Conservation (phyloP, 345 rosid genomes). For the Citrus unshiu region DNA sequence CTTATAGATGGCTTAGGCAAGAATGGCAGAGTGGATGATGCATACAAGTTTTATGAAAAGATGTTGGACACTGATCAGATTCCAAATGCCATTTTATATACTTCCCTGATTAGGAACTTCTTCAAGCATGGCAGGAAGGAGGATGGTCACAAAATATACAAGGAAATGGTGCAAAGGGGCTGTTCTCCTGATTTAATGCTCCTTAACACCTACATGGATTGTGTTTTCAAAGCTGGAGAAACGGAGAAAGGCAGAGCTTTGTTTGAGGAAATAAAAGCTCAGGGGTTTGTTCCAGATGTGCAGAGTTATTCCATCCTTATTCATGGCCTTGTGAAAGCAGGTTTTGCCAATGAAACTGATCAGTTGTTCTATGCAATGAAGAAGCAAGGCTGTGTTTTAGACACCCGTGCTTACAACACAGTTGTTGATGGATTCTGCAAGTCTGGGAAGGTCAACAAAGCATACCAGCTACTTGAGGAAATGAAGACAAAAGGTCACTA, state of each 20-base stretch:
- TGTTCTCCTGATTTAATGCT: constrained; percentile 76
- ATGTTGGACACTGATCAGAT: constrained; percentile 64
- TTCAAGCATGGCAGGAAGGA: constrained; percentile 76
- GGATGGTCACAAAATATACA: constrained; percentile 94
- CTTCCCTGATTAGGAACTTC: constrained; percentile 81
- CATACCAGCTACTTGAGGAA: constrained; percentile 91
- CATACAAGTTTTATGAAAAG: constrained; percentile 77
- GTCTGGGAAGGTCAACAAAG: constrained; percentile 87
- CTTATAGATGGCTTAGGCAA: constrained; percentile 92
- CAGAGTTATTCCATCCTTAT: constrained; percentile 74
- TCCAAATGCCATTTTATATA: constrained; percentile 66
- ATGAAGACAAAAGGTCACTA: constrained; percentile 80
- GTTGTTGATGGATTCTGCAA: constrained; percentile 93
- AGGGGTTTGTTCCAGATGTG: constrained; percentile 70
- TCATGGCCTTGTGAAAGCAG: constrained; percentile 82
- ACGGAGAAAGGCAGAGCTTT: constrained; percentile 74
- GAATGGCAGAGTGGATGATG: constrained; percentile 85
- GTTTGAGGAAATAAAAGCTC: constrained; percentile 75
- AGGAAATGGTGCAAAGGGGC: constrained; percentile 67
- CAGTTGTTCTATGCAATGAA: constrained; percentile 81
- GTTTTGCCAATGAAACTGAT: constrained; percentile 76
- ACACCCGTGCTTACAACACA: constrained; percentile 78
- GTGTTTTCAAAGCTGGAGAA: constrained; percentile 89
- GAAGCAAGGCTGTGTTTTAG: constrained; percentile 82
- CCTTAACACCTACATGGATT: constrained; percentile 89